phyloP scores from a whole-genome alignment of 2,329 filamentous ascomycete genomes.

The Paecilomyces variotii region DNA sequence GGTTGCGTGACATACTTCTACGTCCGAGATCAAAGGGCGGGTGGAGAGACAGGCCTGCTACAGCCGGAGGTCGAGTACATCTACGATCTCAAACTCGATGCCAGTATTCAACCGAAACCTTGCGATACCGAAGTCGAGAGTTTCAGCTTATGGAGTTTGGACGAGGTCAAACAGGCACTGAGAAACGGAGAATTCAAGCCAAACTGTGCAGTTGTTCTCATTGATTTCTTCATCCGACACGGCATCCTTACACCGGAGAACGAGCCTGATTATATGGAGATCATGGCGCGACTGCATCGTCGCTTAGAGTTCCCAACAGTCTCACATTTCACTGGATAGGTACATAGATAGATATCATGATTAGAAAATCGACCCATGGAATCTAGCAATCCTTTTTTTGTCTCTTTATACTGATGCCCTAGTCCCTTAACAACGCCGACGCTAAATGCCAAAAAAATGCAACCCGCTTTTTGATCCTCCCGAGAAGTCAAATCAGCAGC shows the following conservation, averaged over 20 bases:
- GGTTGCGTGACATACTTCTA: conserved; percentile 81
- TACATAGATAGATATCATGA: conserved; percentile 4
- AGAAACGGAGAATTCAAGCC: conserved; percentile 76
- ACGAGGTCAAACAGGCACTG: conserved; percentile 66
- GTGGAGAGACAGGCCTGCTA: conserved; percentile 71
- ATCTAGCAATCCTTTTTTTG: conserved; percentile 21
- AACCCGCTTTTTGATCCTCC: conserved; percentile 1
- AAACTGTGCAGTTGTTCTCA: conserved; percentile 74
- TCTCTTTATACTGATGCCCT: conserved; percentile 2
- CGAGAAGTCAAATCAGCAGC: conserved; percentile 4
- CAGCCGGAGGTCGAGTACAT: conserved; percentile 90
- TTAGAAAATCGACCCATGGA: not conserved
- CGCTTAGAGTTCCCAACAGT: conserved; percentile 71
- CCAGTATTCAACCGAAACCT: conserved; percentile 61
- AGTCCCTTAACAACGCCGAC: conserved; percentile 27
- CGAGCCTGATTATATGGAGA: conserved; percentile 70
- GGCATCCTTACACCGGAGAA: conserved; percentile 71
- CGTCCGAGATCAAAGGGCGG: conserved; percentile 64
- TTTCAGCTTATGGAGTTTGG: conserved; percentile 69
- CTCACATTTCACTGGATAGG: conserved; percentile 16
- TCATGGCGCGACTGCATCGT: conserved; percentile 67
- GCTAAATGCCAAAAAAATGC: conserved; percentile 23
- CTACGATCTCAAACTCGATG: conserved; percentile 74
- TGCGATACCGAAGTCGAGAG: conserved; percentile 83
- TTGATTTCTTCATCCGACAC: conserved; percentile 87